phyloP scores from a whole-genome alignment of 805 yeast genomes.

The Ogataea pignaliae region DNA sequence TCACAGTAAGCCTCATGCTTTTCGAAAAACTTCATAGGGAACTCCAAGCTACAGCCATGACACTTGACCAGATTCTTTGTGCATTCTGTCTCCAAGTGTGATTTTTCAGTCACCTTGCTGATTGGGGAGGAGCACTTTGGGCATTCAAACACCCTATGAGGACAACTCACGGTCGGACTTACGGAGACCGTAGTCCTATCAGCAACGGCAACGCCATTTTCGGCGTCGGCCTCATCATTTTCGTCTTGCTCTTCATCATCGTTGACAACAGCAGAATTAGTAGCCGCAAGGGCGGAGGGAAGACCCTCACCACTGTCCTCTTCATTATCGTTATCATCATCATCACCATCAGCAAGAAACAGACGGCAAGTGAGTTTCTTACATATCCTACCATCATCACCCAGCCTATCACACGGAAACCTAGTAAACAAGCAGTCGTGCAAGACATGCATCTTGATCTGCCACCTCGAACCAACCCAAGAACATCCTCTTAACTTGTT shows the following conservation, averaged over 20 bases:
- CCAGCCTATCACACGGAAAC: slow-evolving; percentile 31
- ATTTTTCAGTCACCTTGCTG: slow-evolving; percentile 25
- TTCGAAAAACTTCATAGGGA: slow-evolving; percentile 34
- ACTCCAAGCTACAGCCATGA: slow-evolving; percentile 38
- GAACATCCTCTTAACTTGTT: slow-evolving; percentile 49
- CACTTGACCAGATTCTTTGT: slow-evolving; percentile 34
- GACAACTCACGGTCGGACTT: slow-evolving; percentile 25
- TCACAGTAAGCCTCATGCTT: slow-evolving; percentile 41
- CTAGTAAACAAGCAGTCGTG: slow-evolving; percentile 35
- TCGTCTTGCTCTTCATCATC: too few relatives aligned
- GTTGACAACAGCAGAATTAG: too few relatives aligned
- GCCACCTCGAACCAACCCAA: slow-evolving; percentile 58
- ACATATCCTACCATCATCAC: slow-evolving; percentile 11
- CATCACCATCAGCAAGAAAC: slow-evolving; percentile 7
- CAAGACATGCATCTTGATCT: slow-evolving; percentile 44
- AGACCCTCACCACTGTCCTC: too few relatives aligned
- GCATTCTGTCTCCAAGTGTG: slow-evolving; percentile 39
- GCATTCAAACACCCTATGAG: slow-evolving; percentile 37
- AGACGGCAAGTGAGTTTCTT: slow-evolving; percentile 18
- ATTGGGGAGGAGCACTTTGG: slow-evolving; percentile 31
- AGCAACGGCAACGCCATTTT: too few relatives aligned
- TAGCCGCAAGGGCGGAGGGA: too few relatives aligned
- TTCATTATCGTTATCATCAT: not conserved
- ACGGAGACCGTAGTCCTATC: too few relatives aligned
- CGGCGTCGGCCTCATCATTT: too few relatives aligned